Evolutionary conservation across 345 rosid genomes (phyloP).

Genomic region (Jatropha curcas): DNA sequence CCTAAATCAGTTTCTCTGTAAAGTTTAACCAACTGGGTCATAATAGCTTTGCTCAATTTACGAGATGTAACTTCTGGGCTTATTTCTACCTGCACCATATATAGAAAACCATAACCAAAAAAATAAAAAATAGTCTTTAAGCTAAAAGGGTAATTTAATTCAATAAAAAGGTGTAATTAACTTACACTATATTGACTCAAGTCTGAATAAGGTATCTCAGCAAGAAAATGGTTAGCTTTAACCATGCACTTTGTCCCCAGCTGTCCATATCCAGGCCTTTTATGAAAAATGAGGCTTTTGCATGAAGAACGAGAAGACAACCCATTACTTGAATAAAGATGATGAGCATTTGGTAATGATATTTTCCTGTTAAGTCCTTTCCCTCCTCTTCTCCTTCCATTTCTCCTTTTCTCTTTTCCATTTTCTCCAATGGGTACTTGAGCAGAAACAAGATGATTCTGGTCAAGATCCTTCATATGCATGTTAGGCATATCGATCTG

Average conservation of each 20-base stretch:
- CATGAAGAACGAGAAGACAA: slow-evolving; percentile 18
- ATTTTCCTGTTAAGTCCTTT: slow-evolving; percentile 24
- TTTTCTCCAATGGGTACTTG: slow-evolving; percentile 16
- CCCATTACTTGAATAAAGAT: slow-evolving; percentile 5
- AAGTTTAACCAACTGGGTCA: slow-evolving; percentile 34
- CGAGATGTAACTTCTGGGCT: slow-evolving; percentile 36
- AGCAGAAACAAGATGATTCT: slow-evolving; percentile 16
- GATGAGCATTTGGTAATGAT: slow-evolving; percentile 4
- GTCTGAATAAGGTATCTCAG: slow-evolving; percentile 35
- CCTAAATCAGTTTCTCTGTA: slow-evolving; percentile 35
- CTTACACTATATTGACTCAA: slow-evolving; percentile 44
- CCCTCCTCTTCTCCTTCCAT: slow-evolving; percentile 22
- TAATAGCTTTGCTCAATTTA: slow-evolving; percentile 31
- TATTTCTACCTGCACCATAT: slow-evolving; percentile 34
- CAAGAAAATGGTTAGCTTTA: slow-evolving; percentile 49
- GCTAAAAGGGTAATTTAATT: not conserved
- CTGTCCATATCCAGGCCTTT: slow-evolving; percentile 37
- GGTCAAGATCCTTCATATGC: slow-evolving; percentile 29
- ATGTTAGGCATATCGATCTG: slow-evolving; percentile 32
- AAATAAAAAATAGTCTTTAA: not conserved
- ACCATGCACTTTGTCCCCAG: slow-evolving; percentile 37
- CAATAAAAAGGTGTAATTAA: not conserved
- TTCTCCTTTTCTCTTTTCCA: slow-evolving; percentile 20
- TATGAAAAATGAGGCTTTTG: slow-evolving; percentile 34
- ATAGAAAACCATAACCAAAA: not conserved